phyloP scores from a whole-genome alignment of 2,329 filamentous ascomycete species.

The Thielaviopsis ethacetica region DNA sequence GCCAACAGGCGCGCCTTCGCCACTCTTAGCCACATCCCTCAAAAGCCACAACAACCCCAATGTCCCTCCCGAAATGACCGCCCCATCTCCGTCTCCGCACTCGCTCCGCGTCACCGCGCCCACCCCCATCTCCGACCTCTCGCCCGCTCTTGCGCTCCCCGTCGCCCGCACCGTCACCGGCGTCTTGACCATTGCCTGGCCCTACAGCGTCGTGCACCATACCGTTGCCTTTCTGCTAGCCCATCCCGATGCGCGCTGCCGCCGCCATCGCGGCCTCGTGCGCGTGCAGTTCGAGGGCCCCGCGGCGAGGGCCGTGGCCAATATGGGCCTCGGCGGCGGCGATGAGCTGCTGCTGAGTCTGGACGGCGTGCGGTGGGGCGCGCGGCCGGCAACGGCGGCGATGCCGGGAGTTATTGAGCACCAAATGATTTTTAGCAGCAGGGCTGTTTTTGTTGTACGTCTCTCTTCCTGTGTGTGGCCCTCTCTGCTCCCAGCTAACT shows the following conservation, averaged over 20 bases:
- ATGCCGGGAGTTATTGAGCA: constrained; percentile 39
- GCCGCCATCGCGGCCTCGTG: constrained; percentile 62
- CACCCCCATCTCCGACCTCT: constrained; percentile 40
- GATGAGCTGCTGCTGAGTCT: constrained; percentile 58
- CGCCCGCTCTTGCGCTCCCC: constrained; percentile 28
- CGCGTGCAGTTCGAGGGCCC: constrained; percentile 58
- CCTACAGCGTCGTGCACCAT: constrained; percentile 63
- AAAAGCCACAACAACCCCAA: neutral
- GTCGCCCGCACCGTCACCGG: constrained; percentile 40
- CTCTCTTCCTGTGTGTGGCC: neutral
- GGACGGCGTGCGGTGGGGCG: constrained; percentile 49
- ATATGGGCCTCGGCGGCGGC: constrained; percentile 55
- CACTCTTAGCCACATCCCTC: too few relatives aligned
- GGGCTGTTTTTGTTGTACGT: constrained; percentile 30
- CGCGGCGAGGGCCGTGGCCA: constrained; percentile 52
- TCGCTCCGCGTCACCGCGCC: constrained; percentile 17
- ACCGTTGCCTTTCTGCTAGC: constrained; percentile 66
- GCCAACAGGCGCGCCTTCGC: neutral
- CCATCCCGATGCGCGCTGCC: constrained; percentile 69
- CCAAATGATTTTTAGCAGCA: constrained; percentile 39
- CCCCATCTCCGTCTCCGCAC: constrained; percentile 4
- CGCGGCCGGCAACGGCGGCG: constrained; percentile 29
- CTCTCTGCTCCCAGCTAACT: neutral
- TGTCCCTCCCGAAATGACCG: constrained; percentile 1
- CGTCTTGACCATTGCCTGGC: constrained; percentile 76